Percentiles rank a stretch among this genome's conserved stretches.
phyloP scores from a whole-genome alignment of 2,329 filamentous ascomycete species.

The Fusarium transvaalense region DNA sequence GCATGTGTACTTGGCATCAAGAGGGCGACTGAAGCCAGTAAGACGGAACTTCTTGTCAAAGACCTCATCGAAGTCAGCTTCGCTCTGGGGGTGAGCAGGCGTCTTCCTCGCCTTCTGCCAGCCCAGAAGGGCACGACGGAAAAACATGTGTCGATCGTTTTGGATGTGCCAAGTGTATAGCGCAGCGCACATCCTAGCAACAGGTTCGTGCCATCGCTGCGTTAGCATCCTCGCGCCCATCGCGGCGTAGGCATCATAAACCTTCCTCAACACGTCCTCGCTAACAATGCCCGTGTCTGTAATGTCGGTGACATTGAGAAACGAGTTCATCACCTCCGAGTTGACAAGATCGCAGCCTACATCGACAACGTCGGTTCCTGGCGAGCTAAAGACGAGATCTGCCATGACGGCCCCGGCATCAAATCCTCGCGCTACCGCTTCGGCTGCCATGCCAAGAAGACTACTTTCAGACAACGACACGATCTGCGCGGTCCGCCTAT shows the following conservation, averaged over 20 bases:
- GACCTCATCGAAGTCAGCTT: constrained; percentile 50
- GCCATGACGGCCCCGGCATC: constrained; percentile 42
- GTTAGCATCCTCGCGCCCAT: constrained; percentile 49
- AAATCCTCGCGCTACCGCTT: constrained; percentile 39
- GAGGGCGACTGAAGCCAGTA: constrained; percentile 47
- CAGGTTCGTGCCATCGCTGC: constrained; percentile 51
- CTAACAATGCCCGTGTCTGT: constrained; percentile 38
- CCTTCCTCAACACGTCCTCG: constrained; percentile 33
- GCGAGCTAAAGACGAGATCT: constrained; percentile 45
- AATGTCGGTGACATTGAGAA: constrained; percentile 40
- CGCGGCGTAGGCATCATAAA: constrained; percentile 42
- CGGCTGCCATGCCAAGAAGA: constrained; percentile 43
- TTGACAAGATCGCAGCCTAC: constrained; percentile 43
- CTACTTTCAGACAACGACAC: constrained; percentile 44
- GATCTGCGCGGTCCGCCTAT: constrained; percentile 41
- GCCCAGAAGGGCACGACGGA: constrained; percentile 49
- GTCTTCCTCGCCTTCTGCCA: constrained; percentile 49
- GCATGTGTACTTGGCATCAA: constrained; percentile 26
- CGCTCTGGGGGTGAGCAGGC: constrained; percentile 42
- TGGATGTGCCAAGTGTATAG: constrained; percentile 52
- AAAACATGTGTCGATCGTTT: constrained; percentile 51
- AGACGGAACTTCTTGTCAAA: constrained; percentile 48
- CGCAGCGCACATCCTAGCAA: constrained; percentile 50
- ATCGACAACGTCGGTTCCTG: constrained; percentile 44
- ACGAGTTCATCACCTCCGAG: constrained; percentile 46